Conservation (phyloP, 176 grass and related monocot genomes). For the Zizania latifolia region DNA sequence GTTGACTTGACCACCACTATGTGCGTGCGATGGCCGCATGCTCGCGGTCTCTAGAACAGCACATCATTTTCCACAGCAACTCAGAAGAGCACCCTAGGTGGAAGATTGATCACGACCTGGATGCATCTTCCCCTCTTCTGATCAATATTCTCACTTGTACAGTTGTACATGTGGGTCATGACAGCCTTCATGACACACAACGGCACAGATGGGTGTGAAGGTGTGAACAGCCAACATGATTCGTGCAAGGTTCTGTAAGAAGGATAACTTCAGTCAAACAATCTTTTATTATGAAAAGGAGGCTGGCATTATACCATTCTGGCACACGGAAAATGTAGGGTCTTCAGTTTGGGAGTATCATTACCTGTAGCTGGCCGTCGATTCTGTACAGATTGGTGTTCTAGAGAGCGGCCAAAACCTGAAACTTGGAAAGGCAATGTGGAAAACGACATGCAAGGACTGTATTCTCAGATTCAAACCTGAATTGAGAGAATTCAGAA, state of each 20-base stretch:
- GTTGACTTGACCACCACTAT: conserved; percentile 18
- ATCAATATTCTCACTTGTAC: neutral
- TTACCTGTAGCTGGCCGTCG: neutral
- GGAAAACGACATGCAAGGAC: no score
- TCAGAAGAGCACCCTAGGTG: neutral
- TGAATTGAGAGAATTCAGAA: no score
- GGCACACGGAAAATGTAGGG: neutral
- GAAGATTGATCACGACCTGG: neutral
- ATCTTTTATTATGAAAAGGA: conserved; percentile 28
- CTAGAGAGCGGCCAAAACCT: conserved; percentile 2
- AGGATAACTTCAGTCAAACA: conserved; percentile 13
- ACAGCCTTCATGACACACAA: neutral
- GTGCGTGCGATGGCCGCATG: neutral
- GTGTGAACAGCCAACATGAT: neutral
- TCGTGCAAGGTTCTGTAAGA: neutral
- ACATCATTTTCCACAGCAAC: neutral
- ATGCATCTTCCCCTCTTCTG: conserved; percentile 12
- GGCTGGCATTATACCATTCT: neutral
- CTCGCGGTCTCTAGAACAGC: neutral
- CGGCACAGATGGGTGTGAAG: neutral
- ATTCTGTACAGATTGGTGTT: conserved; percentile 19
- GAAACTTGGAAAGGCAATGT: no score
- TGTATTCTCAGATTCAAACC: no score
- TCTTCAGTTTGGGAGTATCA: neutral
- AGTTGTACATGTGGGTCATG: neutral